Evolutionary conservation across 371 early-diverging fungal genomes (phyloP).

Genomic region (Mortierella sp.): DNA sequence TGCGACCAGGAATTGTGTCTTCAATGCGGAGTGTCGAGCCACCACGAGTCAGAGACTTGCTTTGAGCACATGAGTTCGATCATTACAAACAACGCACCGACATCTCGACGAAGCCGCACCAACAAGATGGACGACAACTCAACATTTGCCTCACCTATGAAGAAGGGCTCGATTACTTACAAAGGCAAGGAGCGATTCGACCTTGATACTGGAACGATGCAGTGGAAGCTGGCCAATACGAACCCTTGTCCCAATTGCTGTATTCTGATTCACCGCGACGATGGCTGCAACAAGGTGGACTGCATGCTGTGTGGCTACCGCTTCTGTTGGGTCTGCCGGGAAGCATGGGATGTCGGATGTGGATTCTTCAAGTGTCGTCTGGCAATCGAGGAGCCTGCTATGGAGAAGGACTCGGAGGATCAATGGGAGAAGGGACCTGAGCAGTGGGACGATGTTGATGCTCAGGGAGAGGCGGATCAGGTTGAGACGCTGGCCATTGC

Average conservation of each 20-base stretch:
- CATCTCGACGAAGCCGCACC: constrained; percentile 3
- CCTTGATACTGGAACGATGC: constrained; percentile 47
- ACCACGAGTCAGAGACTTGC: constrained; percentile 65
- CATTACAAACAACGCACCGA: background rate
- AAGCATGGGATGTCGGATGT: constrained; percentile 58
- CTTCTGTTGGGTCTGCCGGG: constrained; percentile 78
- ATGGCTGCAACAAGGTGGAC: constrained; percentile 86
- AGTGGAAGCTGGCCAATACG: constrained; percentile 65
- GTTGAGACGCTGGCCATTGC: constrained; percentile 13
- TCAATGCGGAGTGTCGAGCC: constrained; percentile 68
- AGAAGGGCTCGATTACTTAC: background rate
- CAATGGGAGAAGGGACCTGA: background rate
- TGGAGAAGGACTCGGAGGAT: constrained; percentile 3
- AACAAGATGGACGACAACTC: background rate
- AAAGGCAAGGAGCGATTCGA: constrained; percentile 30
- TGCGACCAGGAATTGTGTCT: constrained; percentile 66
- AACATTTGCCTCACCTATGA: background rate
- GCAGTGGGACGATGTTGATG: background rate
- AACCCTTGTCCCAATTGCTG: constrained; percentile 80
- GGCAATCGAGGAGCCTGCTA: constrained; percentile 9
- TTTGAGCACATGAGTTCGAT: constrained; percentile 62
- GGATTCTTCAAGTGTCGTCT: constrained; percentile 60
- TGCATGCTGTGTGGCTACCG: constrained; percentile 79
- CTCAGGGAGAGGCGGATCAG: constrained; percentile 8
- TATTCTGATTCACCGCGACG: constrained; percentile 82